Evolutionary conservation across 129 eudicot species (phyloP), one percentile per base, ranked within the genome.

Genomic region (Oenanthe sinensis): DNA sequence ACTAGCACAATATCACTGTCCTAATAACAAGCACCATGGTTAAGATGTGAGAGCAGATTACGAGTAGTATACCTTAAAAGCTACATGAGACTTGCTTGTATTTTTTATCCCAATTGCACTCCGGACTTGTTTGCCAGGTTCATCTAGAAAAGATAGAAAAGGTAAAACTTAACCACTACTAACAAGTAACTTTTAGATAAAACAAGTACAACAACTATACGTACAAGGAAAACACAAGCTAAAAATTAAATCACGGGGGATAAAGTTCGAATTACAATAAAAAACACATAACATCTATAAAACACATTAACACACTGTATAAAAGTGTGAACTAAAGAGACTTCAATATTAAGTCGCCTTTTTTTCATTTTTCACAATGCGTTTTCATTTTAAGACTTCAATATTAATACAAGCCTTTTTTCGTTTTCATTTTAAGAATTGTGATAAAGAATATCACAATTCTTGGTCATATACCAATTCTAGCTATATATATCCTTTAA

Each of bases 71-170:
- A 91, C 98, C 97, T 93, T 93, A 83, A 93, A 93, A 65, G 97
- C 98, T 80, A 89, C 92, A 84, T 88, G 95, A 72, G 98, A 93
- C 81, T 93, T 93, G 98, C 98, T 93, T 65, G 92, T 86, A 81
- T 93, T 93, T 80, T 93, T 91, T 20, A 93, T 93, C 87, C 83
- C 88, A 62, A 93, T 88, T 62, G 98, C 98, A 86, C 98, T 93
- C 71, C 86, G 90, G 63, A 88, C 93, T 85, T 91, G 98, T 86
- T 91, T 93, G 37, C 97, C 97, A 74, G 98, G 95, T 80, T 93
- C 95, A 82, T 91, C 97, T 93, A 78, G 73, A 77, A 42, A 45
- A 60, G 6, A n/a, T 16, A 71, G 46, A 55, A 12, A 65, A 42
- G n/a, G 55, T 26, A 37, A 48, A 26, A 15, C 10, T 20, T 67